These are phyloP conservation scores for Trapa bicornis DNA, from an alignment of 345 rosid species.

Conservation along the genomic window DNA sequence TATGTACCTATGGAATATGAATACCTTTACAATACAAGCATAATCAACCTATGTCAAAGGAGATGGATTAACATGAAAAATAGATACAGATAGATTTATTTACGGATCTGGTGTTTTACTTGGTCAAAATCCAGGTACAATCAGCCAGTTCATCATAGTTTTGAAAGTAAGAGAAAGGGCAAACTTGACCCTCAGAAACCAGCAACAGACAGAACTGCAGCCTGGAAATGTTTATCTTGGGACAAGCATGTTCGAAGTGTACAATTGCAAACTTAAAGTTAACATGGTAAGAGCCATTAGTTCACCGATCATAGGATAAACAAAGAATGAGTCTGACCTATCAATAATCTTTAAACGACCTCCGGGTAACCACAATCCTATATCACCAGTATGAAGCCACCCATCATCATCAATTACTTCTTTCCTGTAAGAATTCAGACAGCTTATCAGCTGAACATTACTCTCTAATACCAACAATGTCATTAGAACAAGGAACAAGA, in stretches of 20 bases:
- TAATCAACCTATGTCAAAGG: background rate
- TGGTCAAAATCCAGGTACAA: background rate
- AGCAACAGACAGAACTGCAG: background rate
- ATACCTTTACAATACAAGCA: background rate
- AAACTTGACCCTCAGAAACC: background rate
- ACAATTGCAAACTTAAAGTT: background rate
- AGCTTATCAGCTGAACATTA: background rate
- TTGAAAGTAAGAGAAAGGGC: background rate
- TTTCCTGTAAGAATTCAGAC: slow-evolving; percentile 39
- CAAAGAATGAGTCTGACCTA: slow-evolving; percentile 32
- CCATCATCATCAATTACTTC: slow-evolving; percentile 84
- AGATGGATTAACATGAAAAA: background rate
- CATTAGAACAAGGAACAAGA: slow-evolving; percentile 4
- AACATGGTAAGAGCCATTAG: background rate
- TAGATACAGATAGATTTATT: background rate
- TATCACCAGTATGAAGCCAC: slow-evolving; percentile 97
- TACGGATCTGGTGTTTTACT: background rate
- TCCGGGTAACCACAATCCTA: slow-evolving; percentile 79
- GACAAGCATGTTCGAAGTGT: background rate
- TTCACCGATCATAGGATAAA: background rate
- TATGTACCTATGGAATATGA: background rate
- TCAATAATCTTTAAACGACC: slow-evolving; percentile 96
- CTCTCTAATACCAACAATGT: slow-evolving; percentile 5
- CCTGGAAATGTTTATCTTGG: background rate
- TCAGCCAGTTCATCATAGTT: background rate